Conservation (phyloP, 768 basidiomycete genomes). For the Mycena filopes region DNA sequence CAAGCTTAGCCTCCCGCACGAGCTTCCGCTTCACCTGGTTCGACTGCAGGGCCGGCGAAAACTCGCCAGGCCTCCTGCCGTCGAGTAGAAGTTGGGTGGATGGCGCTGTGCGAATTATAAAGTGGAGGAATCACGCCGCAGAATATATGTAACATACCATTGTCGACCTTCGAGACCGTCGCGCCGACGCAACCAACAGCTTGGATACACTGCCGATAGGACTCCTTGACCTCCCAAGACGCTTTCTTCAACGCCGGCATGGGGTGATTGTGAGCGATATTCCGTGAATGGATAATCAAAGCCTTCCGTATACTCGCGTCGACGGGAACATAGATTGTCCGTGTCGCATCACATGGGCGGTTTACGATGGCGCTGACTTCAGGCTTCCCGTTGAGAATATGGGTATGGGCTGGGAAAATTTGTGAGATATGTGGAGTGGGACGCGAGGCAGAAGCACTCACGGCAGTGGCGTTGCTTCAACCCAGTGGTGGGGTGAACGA, state of each 20-base stretch:
- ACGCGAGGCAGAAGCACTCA: neutral
- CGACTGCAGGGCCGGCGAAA: neutral
- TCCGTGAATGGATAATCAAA: neutral
- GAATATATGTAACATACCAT: neutral
- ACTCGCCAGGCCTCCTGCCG: slow-evolving; percentile 1
- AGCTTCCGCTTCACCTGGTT: slow-evolving; percentile 3
- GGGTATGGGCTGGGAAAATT: slow-evolving; percentile 1
- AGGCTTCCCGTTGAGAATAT: slow-evolving; percentile 4
- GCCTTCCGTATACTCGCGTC: slow-evolving; percentile 6
- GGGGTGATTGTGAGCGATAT: slow-evolving; percentile 12
- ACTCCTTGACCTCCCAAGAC: neutral
- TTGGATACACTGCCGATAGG: neutral
- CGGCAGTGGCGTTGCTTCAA: neutral
- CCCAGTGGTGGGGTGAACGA: slow-evolving; percentile 4
- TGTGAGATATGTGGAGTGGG: too few species aligned
- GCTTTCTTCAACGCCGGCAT: slow-evolving; percentile 11
- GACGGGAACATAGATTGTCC: slow-evolving; percentile 13
- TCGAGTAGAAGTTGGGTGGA: neutral
- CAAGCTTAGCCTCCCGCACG: neutral
- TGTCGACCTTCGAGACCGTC: slow-evolving; percentile 21
- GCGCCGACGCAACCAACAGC: slow-evolving; percentile 28
- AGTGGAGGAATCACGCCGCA: neutral
- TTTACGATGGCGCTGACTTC: neutral
- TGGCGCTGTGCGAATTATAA: neutral
- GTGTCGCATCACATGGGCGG: neutral